These are phyloP conservation scores for Phytopythium sindhum DNA, from an alignment of 352 stramenopile species.

Conservation along the genomic window DNA sequence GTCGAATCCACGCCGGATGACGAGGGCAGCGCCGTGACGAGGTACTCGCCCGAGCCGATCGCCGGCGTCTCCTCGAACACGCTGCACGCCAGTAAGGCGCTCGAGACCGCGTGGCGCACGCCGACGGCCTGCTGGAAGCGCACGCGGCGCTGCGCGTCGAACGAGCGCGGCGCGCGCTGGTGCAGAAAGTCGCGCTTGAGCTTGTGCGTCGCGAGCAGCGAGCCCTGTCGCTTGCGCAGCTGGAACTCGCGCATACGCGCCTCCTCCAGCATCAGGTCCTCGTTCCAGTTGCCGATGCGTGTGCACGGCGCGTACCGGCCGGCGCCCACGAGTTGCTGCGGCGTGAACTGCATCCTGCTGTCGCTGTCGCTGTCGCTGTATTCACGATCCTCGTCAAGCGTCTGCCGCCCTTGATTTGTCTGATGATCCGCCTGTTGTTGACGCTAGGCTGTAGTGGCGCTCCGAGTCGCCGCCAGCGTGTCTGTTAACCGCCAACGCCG, in stretches of 20 bases:
- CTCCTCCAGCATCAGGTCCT: constrained; percentile 87
- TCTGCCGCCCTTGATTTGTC: not conserved
- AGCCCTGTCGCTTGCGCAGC: constrained; percentile 77
- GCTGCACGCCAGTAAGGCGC: constrained; percentile 58
- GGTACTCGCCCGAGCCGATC: constrained; percentile 72
- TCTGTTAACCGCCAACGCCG: not conserved
- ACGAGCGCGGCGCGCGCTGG: constrained; percentile 54
- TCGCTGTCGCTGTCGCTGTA: not conserved
- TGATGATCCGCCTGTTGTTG: not conserved
- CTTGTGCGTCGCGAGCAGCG: constrained; percentile 73
- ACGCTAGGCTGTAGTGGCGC: not conserved
- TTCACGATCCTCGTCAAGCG: not conserved
- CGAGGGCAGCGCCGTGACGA: constrained; percentile 36
- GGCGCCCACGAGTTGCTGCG: constrained; percentile 84
- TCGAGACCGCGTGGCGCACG: constrained; percentile 48
- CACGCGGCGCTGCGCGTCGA: constrained; percentile 29
- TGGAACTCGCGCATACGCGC: constrained; percentile 83
- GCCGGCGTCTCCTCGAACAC: constrained; percentile 83
- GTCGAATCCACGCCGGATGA: constrained; percentile 13
- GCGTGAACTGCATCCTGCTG: constrained; percentile 85
- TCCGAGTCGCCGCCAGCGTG: not conserved
- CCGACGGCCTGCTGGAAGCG: constrained; percentile 58
- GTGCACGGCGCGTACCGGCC: constrained; percentile 75
- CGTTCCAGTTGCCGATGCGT: constrained; percentile 89
- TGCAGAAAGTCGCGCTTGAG: constrained; percentile 77